Evolutionary conservation across 2,329 filamentous ascomycete species (phyloP), one percentile per base, ranked within the genome.

Genomic region (Parafenestella ontariensis): DNA sequence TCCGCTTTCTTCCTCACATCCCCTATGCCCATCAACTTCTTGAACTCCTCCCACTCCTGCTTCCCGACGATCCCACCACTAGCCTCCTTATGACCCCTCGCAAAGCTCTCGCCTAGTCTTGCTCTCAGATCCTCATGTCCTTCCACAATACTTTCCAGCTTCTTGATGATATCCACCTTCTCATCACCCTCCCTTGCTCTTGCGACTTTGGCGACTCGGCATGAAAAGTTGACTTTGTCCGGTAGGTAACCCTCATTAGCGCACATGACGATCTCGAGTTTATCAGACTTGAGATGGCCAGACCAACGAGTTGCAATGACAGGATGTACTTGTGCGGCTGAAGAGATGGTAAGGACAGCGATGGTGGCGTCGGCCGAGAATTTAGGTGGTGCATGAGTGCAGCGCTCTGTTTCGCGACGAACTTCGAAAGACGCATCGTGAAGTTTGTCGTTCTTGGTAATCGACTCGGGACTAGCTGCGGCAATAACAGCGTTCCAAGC

Each of bases 271-370:
- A 89, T 84, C 63, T 89, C 83, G 1, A 89, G 77, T 49, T 82
- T 82, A 43, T 82, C 77, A 1, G 84, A 86, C 42, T 81, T 81
- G 3, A 90, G 75, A 58, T 85, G 80, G 0, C 85, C 83, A 0
- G 87, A 83, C 87, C 87, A 89, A 10, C 87, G 78, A 3, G 86
- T 88, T 1, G 87, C 87, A 51, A 90, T 87, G 2, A 89, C 80
- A 0, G 86, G 85, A 66, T 90, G 88, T 0, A 90, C 79, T 63
- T 89, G 87, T 1, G 85, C 84, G 23, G 76, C 72, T 1, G 83
- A 87, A 29, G 73, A 79, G 62, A 90, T 89, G 3, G 84, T 80
- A 40, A 90, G 79, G 0, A 89, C 83, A 0, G 87, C 87, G 11
- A 90, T 81, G 43, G 79, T 84, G 1, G 80, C 85, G 53, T 90